A percentile compares a stretch with the other conserved stretches of the same genome.
These are phyloP conservation scores for Suhomyces yuchorum DNA, from an alignment of 1,139 yeast genomes.

Conservation along the genomic window DNA sequence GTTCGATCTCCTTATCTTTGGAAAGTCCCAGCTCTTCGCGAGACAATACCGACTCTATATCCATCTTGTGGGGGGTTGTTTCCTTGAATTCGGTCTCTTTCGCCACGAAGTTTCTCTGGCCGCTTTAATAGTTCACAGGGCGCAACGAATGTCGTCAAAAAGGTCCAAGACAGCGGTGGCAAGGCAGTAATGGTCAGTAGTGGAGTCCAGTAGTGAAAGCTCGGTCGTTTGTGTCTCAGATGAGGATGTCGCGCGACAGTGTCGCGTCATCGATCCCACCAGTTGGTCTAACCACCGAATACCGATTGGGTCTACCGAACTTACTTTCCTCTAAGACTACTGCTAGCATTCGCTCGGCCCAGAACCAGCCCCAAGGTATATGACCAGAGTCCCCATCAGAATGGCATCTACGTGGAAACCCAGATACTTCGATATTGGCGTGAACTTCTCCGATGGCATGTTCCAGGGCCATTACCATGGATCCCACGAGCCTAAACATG, in stretches of 20 bases:
- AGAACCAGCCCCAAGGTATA: not conserved
- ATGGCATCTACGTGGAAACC: constrained; percentile 37
- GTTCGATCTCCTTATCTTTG: constrained; percentile 56
- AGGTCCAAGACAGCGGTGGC: too few relatives aligned
- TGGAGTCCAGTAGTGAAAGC: too few relatives aligned
- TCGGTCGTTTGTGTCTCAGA: not conserved
- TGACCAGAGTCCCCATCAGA: constrained; percentile 5
- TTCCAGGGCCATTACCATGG: constrained; percentile 81
- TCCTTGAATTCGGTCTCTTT: too few relatives aligned
- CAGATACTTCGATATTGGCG: constrained; percentile 58
- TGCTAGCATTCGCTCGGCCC: too few relatives aligned
- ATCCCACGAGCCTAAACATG: constrained; percentile 55
- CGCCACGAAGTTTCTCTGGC: too few relatives aligned
- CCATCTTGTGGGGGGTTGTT: not conserved
- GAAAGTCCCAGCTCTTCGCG: constrained; percentile 39
- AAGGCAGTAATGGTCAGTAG: too few relatives aligned
- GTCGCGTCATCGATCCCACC: not conserved
- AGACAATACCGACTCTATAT: constrained; percentile 33
- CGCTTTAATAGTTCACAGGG: too few relatives aligned
- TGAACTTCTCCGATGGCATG: constrained; percentile 88
- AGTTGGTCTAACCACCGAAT: not conserved
- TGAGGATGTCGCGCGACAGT: not conserved
- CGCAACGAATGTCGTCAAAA: too few relatives aligned
- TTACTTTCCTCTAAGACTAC: not conserved
- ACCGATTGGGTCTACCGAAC: too few relatives aligned